Base-by-base conservation (phyloP, 2,329 filamentous ascomycete species). In the Talaromyces sp. region DNA sequence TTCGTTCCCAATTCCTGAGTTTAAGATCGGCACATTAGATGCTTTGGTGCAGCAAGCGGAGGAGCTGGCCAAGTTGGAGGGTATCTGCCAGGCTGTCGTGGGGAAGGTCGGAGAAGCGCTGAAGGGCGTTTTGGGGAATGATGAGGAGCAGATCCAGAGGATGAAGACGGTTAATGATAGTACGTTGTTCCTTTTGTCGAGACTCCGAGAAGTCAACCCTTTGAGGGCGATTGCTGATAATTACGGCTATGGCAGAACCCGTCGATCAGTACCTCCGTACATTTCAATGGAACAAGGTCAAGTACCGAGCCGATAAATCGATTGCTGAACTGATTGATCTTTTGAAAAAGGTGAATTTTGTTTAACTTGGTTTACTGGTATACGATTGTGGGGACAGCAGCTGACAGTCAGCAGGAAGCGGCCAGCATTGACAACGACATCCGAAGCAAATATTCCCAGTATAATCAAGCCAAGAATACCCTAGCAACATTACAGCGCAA, bases 11-110 rank as follows among this genome's bases (percentile, higher is more conserved):
- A 90, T 98, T 69, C 95, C 95, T 22, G 90, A 93, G 70, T 97
- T 99, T 86, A 99, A 98, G 83, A 96, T 99, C 77, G 95, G 95
- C 66, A 97, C 95, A 0, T 85, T 99, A 43, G 95, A 99, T 81
- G 92, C 91, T 45, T 85, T 99, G 65, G 93, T 99, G 53, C 92
- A 97, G 80, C 94, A 99, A 79, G 95, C 95, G 65, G 95, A 99
- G 75, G 95, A 98, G 75, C 84, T 99, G 63, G 86, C 89, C 66
- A 98, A 97, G 86, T 88, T 98, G 61, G 92, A 96, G 70, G 78
- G 84, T 40, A 85, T 86, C 40, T 97, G 93, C 77, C 88, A 93
- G 78, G 86, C 84, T 62, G 92, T 97, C 6, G 93, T 96, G 45
- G 85, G 85, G 71, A 98, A 97, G 81, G 91, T 98, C 43, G 89